phyloP scores from a whole-genome alignment of 352 stramenopile genomes.

The Pythium plurisporium region DNA sequence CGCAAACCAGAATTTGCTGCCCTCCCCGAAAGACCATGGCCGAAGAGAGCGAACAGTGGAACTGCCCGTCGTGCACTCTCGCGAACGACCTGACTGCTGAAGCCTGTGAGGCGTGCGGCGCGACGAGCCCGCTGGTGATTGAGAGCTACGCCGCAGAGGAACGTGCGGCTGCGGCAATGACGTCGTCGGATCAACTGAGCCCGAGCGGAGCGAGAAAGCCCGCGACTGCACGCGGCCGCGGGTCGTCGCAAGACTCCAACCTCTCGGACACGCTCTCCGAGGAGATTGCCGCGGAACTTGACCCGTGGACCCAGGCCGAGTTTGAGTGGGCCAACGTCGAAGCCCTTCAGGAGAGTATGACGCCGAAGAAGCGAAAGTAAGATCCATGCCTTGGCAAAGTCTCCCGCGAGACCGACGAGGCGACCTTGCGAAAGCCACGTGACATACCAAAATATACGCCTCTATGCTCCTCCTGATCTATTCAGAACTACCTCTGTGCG shows the following conservation, averaged over 20 bases:
- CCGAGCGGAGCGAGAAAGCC: not conserved
- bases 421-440: no score
- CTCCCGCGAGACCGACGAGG: no score
- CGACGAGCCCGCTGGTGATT: slow-evolving; percentile 66
- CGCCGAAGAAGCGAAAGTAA: slow-evolving; percentile 25
- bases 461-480: slow-evolving; percentile 2
- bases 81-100: slow-evolving; percentile 53
- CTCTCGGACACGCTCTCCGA: slow-evolving; percentile 28
- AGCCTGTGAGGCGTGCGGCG: slow-evolving; percentile 55
- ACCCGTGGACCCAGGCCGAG: slow-evolving; percentile 65
- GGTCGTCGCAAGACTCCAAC: slow-evolving; percentile 35
- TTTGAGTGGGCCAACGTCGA: slow-evolving; percentile 67
- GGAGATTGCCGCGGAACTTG: slow-evolving; percentile 31
- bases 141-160: slow-evolving; percentile 52
- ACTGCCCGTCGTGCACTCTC: slow-evolving; percentile 49
- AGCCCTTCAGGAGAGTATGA: slow-evolving; percentile 38
- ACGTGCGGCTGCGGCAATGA: slow-evolving; percentile 12
- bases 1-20: not conserved
- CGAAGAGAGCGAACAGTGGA: slow-evolving; percentile 39
- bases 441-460: not conserved
- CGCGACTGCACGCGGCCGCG: slow-evolving; percentile 16
- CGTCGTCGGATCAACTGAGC: not conserved
- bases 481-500: no score
- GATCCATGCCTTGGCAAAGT: no score
- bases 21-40: slow-evolving; percentile 7